A percentile compares a stretch with the other conserved stretches of the same genome.
phyloP scores from a whole-genome alignment of 441 rosid species.

The Erysimum cheiri region DNA sequence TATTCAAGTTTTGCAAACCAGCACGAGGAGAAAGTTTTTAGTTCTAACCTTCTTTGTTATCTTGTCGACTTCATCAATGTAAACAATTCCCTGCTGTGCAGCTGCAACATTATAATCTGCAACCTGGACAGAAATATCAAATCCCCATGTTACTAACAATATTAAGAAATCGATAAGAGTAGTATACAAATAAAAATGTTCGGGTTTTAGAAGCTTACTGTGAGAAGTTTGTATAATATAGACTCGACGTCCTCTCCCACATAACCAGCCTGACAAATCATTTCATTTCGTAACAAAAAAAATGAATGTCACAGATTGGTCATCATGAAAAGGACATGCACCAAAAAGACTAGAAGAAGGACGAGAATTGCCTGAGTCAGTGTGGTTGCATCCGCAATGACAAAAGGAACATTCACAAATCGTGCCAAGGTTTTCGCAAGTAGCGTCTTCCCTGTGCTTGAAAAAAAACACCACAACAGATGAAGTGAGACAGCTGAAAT shows the following conservation, averaged over 20 bases:
- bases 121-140: constrained; percentile 54
- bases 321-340: constrained; percentile 31
- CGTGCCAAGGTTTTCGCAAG: constrained; percentile 98
- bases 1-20: constrained; percentile 10
- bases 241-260: constrained; percentile 99
- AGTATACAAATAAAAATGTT: background rate
- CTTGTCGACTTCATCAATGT: constrained; percentile 99
- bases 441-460: constrained; percentile 96
- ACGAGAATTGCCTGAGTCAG: constrained; percentile 85
- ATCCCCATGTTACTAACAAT: constrained; percentile 9
- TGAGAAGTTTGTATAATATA: constrained; percentile 92
- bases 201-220: constrained; percentile 49
- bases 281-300: constrained; percentile 37
- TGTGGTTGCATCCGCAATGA: constrained; percentile 96
- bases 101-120: constrained; percentile 98
- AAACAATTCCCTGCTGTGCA: constrained; percentile 99
- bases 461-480: constrained; percentile 41
- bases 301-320: constrained; percentile 36
- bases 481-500: constrained; percentile 1
- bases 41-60: constrained; percentile 87
- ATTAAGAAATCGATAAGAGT: background rate
- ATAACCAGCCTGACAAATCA: constrained; percentile 88
- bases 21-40: background rate
- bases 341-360: constrained; percentile 36
- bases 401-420: constrained; percentile 98